phyloP scores from a whole-genome alignment of 768 basidiomycete genomes.

The Rhodotorula toruloides region DNA sequence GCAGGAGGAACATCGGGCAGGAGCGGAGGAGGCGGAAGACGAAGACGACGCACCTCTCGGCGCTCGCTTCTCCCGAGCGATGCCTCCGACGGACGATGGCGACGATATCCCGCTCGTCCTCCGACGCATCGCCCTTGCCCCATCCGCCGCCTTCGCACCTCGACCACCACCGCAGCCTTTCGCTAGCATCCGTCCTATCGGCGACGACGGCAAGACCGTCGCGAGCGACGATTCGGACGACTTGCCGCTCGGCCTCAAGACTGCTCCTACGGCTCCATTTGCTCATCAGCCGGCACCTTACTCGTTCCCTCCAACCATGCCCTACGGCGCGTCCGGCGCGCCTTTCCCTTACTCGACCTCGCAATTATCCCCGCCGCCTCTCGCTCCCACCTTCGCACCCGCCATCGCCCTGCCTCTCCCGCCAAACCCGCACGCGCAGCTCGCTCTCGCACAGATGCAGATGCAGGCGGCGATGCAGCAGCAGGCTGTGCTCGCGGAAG shows the following conservation, averaged over 20 bases:
- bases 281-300: rapidly evolving
- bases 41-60: slow-evolving; percentile 29
- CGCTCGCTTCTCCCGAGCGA: slow-evolving; percentile 7
- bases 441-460: slow-evolving; percentile 29
- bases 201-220: slow-evolving; percentile 19
- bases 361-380: slow-evolving; percentile 4
- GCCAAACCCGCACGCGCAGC: slow-evolving; percentile 6
- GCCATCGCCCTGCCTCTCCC: not conserved
- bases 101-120: slow-evolving; percentile 36
- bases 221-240: slow-evolving; percentile 21
- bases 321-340: not conserved
- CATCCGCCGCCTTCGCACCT: not conserved
- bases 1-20: not conserved
- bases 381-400: not conserved
- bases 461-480: slow-evolving; percentile 15
- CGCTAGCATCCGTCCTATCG: slow-evolving; percentile 11
- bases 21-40: not conserved
- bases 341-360: not conserved
- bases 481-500: not conserved
- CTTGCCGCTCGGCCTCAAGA: slow-evolving; percentile 23
- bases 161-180: not conserved
- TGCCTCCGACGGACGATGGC: slow-evolving; percentile 1
- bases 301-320: not conserved
- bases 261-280: not conserved
- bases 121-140: slow-evolving; percentile 24